Evolutionary conservation across 805 yeast genomes (phyloP).

Genomic region (Sungouiella thailandica): DNA sequence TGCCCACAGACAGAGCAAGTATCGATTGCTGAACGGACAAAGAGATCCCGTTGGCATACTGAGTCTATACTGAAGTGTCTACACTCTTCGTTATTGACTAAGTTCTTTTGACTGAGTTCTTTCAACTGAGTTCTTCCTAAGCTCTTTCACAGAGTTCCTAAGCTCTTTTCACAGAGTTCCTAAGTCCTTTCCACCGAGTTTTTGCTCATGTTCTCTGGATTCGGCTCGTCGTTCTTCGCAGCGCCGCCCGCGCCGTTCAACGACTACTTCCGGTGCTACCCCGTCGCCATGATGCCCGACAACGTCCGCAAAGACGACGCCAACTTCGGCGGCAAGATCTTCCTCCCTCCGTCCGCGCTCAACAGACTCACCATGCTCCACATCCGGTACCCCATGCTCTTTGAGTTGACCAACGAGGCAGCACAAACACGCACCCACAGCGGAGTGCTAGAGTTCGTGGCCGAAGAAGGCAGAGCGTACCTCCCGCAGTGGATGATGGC

Average conservation of each 20-base stretch:
- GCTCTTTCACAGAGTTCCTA: too few species aligned
- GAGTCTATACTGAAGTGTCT: too few species aligned
- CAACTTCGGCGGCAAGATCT: conserved; percentile 93
- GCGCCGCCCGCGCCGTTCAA: conserved; percentile 50
- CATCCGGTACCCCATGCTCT: conserved; percentile 94
- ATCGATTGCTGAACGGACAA: too few species aligned
- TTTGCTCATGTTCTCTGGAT: conserved; percentile 40
- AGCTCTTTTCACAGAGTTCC: too few species aligned
- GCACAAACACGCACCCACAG: conserved; percentile 64
- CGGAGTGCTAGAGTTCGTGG: conserved; percentile 93
- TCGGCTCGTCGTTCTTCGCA: conserved; percentile 37
- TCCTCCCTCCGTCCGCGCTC: conserved; percentile 88
- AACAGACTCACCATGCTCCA: conserved; percentile 85
- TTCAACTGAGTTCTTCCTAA: too few species aligned
- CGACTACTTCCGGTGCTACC: conserved; percentile 89
- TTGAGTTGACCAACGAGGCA: conserved; percentile 69
- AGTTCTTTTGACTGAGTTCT: too few species aligned
- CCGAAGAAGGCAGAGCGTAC: conserved; percentile 95
- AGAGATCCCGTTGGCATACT: too few species aligned
- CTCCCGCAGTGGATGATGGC: conserved; percentile 96
- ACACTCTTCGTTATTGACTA: too few species aligned
- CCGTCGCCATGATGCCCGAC: conserved; percentile 86
- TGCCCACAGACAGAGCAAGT: too few species aligned
- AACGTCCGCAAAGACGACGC: conserved; percentile 65
- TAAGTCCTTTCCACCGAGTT: too few species aligned